Conservation (phyloP, 768 basidiomycete genomes). For the Xanthoconium stramineum region DNA sequence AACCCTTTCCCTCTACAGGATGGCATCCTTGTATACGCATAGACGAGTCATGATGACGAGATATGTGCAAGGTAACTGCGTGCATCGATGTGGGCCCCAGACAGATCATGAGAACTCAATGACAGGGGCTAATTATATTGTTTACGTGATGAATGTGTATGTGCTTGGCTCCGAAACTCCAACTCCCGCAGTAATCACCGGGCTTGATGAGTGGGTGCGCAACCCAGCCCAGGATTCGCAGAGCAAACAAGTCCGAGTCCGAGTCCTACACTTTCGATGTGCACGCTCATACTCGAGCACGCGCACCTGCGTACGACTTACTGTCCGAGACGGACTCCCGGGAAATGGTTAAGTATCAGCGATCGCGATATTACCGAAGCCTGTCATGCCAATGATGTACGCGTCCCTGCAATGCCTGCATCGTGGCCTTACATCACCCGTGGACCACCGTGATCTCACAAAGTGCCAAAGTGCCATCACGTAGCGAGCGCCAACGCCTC, state of each 20-base stretch:
- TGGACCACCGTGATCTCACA: not conserved
- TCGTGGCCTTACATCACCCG: not conserved
- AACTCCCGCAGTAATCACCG: conserved; percentile 6
- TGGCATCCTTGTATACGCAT: not conserved
- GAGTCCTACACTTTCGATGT: not conserved
- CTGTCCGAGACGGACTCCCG: not conserved
- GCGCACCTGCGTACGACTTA: not conserved
- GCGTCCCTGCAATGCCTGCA: not conserved
- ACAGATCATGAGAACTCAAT: not conserved
- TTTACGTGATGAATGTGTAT: not conserved
- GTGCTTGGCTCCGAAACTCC: too few relatives aligned
- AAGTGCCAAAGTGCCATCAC: not conserved
- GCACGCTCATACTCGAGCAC: too few relatives aligned
- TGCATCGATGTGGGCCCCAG: not conserved
- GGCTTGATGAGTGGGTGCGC: not conserved
- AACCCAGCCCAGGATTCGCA: not conserved
- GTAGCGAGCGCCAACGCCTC: not conserved
- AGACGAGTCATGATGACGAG: not conserved
- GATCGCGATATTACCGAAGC: not conserved
- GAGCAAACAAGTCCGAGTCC: not conserved
- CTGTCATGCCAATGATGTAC: not conserved
- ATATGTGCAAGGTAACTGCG: not conserved
- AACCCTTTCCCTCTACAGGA: not conserved
- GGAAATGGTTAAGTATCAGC: not conserved
- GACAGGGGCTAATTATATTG: not conserved